Evolutionary conservation across 768 basidiomycete species (phyloP), one percentile per base, ranked within the genome.

Genomic region (Collybia nuda): DNA sequence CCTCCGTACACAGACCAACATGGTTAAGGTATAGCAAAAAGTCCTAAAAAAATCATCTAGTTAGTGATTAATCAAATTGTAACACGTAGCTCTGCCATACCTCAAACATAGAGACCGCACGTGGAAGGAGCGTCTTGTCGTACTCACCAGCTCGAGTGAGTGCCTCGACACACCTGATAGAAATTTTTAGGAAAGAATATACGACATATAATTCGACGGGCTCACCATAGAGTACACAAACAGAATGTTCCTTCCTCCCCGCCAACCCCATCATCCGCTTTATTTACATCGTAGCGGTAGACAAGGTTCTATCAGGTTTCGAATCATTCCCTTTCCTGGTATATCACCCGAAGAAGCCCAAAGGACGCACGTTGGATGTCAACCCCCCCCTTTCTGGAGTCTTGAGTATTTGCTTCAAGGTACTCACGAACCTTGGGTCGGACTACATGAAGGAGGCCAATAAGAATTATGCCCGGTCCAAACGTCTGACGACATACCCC

Each of bases 231-330:
- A 0, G 89, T 91, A 61, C 92, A 94, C 41, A 98, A 72, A 53
- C 91, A 92, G 70, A 98, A 97, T 0, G 90, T 94, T 1, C 95
- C 95, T 68, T 97, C 95, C 56, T 96, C 92, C 1, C 95, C 94
- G 1, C 96, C 95, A 11, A 98, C 93, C 6, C 96, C 96, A 59
- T 98, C 96, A 50, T 90, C 86, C 0, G 90, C 85, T 64, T 89
- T 89, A 21, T 66, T 70, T 11, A 89, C 86, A 62, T 98, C 93
- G 66, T 98, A 98, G 6, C 95, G 85, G 62, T 89, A 96, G 5
- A 93, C 89, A 8, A 93, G 78, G 58, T 85, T 86, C 89, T 92
- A 56, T 12, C 38, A 22, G 6, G 11, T 5, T 32, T 28, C 14
- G 11, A 3, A 2, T 32, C 3, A 36, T 26, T 26, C 7, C 24